Evolutionary conservation across 768 basidiomycete genomes (phyloP).

Genomic region (Mycena filopes): DNA sequence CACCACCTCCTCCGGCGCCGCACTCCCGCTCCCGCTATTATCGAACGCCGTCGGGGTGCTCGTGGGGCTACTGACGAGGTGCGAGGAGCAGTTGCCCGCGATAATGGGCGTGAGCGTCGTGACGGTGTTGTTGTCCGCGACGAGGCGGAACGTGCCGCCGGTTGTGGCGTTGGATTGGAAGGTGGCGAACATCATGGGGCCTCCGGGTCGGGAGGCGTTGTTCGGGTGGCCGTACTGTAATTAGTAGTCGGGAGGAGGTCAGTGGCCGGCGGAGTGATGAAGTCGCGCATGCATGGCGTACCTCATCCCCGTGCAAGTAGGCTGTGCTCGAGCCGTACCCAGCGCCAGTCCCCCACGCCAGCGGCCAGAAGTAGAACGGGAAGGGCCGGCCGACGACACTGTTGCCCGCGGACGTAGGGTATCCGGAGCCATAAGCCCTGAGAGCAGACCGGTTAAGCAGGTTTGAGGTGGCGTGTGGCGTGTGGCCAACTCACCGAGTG

Average conservation of each 20-base stretch:
- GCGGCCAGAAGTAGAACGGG: constrained; percentile 68
- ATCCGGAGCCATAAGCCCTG: constrained; percentile 67
- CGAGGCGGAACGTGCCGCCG: constrained; percentile 52
- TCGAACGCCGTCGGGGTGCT: constrained; percentile 44
- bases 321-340: constrained; percentile 37
- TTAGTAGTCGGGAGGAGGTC: neutral
- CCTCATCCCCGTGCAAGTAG: constrained; percentile 50
- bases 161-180: constrained; percentile 52
- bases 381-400: constrained; percentile 58
- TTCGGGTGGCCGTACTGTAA: constrained; percentile 56
- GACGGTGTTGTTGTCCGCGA: constrained; percentile 59
- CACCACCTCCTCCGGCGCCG: constrained; percentile 59
- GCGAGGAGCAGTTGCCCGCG: constrained; percentile 52
- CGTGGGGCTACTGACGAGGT: constrained; percentile 41
- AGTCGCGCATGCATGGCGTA: constrained; percentile 24
- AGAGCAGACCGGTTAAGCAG: constrained; percentile 6
- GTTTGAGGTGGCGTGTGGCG: constrained; percentile 13
- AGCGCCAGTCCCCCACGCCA: constrained; percentile 54
- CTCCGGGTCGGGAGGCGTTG: constrained; percentile 60
- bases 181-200: constrained; percentile 48
- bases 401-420: constrained; percentile 53
- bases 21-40: constrained; percentile 36
- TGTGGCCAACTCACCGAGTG: constrained; percentile 45
- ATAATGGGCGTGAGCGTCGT: constrained; percentile 50
- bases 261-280: neutral